These are phyloP conservation scores for Trypanosoma scelopori DNA, from an alignment of 208 protist species.

Conservation along the genomic window DNA sequence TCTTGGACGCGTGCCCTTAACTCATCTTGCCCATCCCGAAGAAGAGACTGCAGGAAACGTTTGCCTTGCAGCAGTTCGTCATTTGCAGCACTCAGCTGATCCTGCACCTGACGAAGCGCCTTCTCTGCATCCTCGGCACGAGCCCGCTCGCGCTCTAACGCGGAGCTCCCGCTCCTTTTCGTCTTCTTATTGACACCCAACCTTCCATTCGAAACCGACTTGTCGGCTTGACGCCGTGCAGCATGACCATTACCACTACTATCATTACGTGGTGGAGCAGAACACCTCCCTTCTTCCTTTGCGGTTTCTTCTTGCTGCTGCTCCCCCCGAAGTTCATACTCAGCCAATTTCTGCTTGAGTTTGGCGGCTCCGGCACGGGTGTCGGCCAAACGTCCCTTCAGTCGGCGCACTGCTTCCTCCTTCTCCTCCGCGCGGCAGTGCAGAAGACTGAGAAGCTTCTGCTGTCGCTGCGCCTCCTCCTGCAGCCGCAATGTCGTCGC, in stretches of 20 bases:
- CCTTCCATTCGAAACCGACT: neutral
- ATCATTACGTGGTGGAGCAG: neutral
- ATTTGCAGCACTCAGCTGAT: neutral
- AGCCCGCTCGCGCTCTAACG: neutral
- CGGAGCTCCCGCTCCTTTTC: no score
- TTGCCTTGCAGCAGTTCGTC: slow-evolving; percentile 1
- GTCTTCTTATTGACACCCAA: neutral
- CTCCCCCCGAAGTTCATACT: neutral
- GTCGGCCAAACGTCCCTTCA: neutral
- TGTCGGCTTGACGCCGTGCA: neutral
- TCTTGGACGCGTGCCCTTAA: neutral
- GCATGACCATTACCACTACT: neutral
- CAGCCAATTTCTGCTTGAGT: neutral
- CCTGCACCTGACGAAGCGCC: neutral
- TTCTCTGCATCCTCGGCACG: neutral
- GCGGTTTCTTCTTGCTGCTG: neutral
- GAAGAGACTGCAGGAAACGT: neutral
- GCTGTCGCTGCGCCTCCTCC: neutral
- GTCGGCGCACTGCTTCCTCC: neutral
- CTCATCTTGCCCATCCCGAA: neutral
- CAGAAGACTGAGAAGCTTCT: neutral
- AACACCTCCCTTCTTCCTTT: neutral
- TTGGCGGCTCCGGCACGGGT: neutral
- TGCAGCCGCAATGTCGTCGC: neutral
- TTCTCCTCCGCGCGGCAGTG: slow-evolving; percentile 12